Percentiles rank a stretch among this genome's conserved stretches.
phyloP scores from a whole-genome alignment of 1,284 basidiomycete species.

The Amylostereum areolatum region DNA sequence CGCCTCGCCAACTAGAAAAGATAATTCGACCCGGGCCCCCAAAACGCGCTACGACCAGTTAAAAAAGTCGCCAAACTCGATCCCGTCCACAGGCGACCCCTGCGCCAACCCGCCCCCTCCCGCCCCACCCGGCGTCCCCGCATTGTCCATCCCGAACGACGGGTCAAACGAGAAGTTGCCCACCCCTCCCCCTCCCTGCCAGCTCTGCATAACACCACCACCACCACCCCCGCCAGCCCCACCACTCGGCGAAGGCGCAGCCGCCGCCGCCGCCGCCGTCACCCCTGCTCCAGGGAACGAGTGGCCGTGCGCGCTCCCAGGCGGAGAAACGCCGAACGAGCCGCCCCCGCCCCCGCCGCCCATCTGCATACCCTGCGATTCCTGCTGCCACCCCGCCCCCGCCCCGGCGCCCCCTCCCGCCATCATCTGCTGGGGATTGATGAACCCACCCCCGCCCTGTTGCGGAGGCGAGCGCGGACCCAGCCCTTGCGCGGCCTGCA shows the following conservation, averaged over 20 bases:
- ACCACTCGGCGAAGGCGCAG: constrained; percentile 27
- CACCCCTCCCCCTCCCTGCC: constrained; percentile 7
- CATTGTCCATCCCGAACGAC: not conserved
- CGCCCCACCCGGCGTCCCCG: constrained; percentile 6
- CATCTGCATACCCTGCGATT: constrained; percentile 5
- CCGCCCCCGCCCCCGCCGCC: constrained; percentile 15
- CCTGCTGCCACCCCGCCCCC: not conserved
- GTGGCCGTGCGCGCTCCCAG: constrained; percentile 20
- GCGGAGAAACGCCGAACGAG: constrained; percentile 39
- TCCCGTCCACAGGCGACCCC: constrained; percentile 9
- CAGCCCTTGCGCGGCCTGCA: constrained; percentile 27
- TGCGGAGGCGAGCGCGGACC: constrained; percentile 14
- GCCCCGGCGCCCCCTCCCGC: constrained; percentile 8
- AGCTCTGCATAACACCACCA: constrained; percentile 6
- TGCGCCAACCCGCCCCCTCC: constrained; percentile 8
- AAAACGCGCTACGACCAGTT: not conserved
- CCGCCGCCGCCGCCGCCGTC: constrained; percentile 18
- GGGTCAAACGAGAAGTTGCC: constrained; percentile 4
- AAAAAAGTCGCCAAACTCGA: constrained; percentile 11
- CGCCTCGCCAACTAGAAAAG: no score
- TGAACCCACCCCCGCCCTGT: constrained; percentile 10
- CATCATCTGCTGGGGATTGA: constrained; percentile 19
- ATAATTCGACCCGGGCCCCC: no score
- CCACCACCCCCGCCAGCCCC: constrained; percentile 12
- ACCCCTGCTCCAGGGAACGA: constrained; percentile 17